A percentile compares a stretch with the other conserved stretches of the same genome.
Evolutionary conservation across 768 basidiomycete species (phyloP).

Genomic region (Ramaria sp.): DNA sequence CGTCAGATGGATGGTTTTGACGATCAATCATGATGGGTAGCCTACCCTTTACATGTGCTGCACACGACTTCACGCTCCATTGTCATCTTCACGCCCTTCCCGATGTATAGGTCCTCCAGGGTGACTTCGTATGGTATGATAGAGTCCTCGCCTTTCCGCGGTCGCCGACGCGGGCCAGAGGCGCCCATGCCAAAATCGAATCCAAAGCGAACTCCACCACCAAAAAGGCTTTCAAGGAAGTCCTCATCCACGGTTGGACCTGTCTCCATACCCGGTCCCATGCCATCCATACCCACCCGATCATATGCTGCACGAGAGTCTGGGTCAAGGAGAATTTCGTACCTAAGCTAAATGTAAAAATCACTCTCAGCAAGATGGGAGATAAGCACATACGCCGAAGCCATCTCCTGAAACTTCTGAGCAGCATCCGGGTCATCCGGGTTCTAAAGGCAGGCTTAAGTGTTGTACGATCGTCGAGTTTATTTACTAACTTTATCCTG

Average conservation of each 20-base stretch:
- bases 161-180: slow-evolving; percentile 27
- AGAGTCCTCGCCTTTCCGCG: slow-evolving; percentile 58
- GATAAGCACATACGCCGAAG: slow-evolving; percentile 56
- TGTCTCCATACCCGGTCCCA: slow-evolving; percentile 37
- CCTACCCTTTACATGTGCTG: slow-evolving; percentile 68
- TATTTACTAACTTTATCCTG: slow-evolving; percentile 59
- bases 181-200: slow-evolving; percentile 39
- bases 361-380: neutral
- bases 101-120: slow-evolving; percentile 87
- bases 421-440: slow-evolving; percentile 79
- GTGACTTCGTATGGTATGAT: slow-evolving; percentile 75
- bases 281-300: slow-evolving; percentile 55
- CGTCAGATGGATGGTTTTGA: neutral
- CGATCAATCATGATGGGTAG: neutral
- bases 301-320: slow-evolving; percentile 66
- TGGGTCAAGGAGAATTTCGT: slow-evolving; percentile 71
- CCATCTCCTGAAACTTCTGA: slow-evolving; percentile 81
- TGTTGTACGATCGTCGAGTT: neutral
- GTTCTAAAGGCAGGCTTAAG: slow-evolving; percentile 37
- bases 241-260: slow-evolving; percentile 48
- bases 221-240: slow-evolving; percentile 68
- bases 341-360: slow-evolving; percentile 31
- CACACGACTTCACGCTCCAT: slow-evolving; percentile 83
- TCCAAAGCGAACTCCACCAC: slow-evolving; percentile 48
- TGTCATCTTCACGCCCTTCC: slow-evolving; percentile 79